phyloP scores from a whole-genome alignment of 1,284 basidiomycete species.

The Heterobasidion parviporum region DNA sequence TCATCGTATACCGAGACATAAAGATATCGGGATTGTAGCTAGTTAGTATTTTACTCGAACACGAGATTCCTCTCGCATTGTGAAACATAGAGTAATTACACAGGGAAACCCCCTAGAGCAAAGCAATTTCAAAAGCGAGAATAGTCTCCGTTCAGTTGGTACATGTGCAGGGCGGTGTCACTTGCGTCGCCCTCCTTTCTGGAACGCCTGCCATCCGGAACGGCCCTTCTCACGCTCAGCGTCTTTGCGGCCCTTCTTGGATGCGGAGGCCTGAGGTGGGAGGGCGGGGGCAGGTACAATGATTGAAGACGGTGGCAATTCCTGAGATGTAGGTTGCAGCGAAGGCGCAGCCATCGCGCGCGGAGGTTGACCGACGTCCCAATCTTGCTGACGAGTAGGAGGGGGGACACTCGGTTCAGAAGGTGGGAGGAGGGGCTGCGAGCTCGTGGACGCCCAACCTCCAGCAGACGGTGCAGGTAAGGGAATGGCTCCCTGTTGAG shows the following conservation, averaged over 20 bases:
- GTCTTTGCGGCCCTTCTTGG: slow-evolving; percentile 5
- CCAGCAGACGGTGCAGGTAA: neutral
- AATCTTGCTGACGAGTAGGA: neutral
- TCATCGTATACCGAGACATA: slow-evolving; percentile 25
- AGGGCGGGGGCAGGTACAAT: neutral
- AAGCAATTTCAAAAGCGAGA: neutral
- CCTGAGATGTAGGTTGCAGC: neutral
- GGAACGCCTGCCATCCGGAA: slow-evolving; percentile 14
- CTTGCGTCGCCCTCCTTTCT: slow-evolving; percentile 8
- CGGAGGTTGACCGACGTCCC: neutral
- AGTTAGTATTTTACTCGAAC: slow-evolving; percentile 25
- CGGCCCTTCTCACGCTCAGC: slow-evolving; percentile 11
- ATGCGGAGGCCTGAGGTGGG: neutral
- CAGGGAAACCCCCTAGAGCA: neutral
- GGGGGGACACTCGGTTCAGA: neutral
- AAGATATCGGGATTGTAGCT: slow-evolving; percentile 24
- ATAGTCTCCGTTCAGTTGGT: neutral
- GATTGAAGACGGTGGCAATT: neutral
- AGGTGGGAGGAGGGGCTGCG: neutral
- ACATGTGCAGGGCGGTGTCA: neutral
- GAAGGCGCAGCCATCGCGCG: neutral
- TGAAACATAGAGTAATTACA: neutral
- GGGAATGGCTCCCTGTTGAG: neutral
- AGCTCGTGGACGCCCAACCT: neutral
- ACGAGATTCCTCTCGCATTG: slow-evolving; percentile 8